phyloP scores from a whole-genome alignment of 805 yeast genomes.

The Tetrapisispora phaffii region DNA sequence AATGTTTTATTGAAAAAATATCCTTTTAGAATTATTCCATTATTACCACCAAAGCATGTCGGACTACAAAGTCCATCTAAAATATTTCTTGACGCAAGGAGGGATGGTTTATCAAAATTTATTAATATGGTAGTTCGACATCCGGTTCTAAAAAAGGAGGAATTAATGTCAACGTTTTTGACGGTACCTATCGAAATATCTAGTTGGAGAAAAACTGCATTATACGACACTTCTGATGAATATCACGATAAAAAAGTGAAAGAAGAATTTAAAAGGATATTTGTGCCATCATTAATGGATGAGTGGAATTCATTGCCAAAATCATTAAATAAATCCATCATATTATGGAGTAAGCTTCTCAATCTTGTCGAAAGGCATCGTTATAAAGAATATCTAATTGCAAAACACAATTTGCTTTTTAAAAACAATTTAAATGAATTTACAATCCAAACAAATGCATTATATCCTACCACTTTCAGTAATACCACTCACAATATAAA shows the following conservation, averaged over 20 bases:
- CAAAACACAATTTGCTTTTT: constrained; percentile 55
- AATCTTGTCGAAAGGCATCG: constrained; percentile 67
- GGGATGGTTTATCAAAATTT: constrained; percentile 72
- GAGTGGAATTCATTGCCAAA: constrained; percentile 33
- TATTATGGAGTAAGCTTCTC: constrained; percentile 45
- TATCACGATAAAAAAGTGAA: constrained; percentile 55
- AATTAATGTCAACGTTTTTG: constrained; percentile 65
- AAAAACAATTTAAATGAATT: constrained; percentile 47
- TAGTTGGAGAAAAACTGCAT: constrained; percentile 73
- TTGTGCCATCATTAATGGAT: constrained; percentile 32
- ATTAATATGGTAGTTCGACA: constrained; percentile 72
- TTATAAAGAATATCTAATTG: constrained; percentile 50
- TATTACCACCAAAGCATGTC: constrained; percentile 58
- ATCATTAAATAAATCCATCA: constrained; percentile 35
- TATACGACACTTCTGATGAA: constrained; percentile 59
- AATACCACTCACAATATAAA: constrained; percentile 35
- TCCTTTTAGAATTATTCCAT: constrained; percentile 82
- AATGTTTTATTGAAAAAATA: constrained; percentile 66
- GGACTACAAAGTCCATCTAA: constrained; percentile 60
- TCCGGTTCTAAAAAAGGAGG: constrained; percentile 67
- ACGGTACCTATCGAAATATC: constrained; percentile 79
- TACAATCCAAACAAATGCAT: constrained; percentile 36
- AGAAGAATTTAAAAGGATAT: constrained; percentile 34
- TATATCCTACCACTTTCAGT: constrained; percentile 38
- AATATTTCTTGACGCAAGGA: constrained; percentile 67